A percentile compares a stretch with the other conserved stretches of the same genome.
Conservation (phyloP, 495 filamentous ascomycete genomes). For the Aspergillus mulundensis region DNA sequence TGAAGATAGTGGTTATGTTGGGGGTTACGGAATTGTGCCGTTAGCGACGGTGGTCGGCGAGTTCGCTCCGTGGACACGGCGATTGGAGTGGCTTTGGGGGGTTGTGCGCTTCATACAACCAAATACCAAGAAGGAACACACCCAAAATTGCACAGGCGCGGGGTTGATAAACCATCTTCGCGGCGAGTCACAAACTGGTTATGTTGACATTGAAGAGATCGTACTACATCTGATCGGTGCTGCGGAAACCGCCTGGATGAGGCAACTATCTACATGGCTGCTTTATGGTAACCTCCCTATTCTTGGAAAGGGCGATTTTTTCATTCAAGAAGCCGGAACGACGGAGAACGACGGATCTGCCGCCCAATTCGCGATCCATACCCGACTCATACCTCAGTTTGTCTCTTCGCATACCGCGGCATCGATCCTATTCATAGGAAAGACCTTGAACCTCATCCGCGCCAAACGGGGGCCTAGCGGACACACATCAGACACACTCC, state of each 20-base stretch:
- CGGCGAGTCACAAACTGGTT: conserved; percentile 77
- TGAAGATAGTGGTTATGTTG: conserved; percentile 69
- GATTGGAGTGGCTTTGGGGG: conserved; percentile 84
- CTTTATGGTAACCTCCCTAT: conserved; percentile 77
- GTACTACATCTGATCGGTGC: conserved; percentile 64
- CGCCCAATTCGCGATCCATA: conserved; percentile 52
- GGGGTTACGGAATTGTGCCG: conserved; percentile 88
- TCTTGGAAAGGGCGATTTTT: conserved; percentile 75
- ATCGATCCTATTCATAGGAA: conserved; percentile 88
- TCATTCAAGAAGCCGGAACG: conserved; percentile 52
- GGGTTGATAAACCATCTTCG: conserved; percentile 72
- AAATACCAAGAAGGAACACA: conserved; percentile 20
- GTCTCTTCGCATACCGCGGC: conserved; percentile 69
- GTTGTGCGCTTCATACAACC: conserved; percentile 61
- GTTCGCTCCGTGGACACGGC: conserved; percentile 78
- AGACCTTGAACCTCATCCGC: conserved; percentile 77
- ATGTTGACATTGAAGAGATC: conserved; percentile 73
- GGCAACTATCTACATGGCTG: conserved; percentile 83
- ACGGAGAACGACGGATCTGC: conserved; percentile 29
- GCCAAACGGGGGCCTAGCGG: conserved; percentile 38
- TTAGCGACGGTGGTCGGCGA: conserved; percentile 77
- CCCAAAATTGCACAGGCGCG: conserved; percentile 52
- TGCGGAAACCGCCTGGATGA: conserved; percentile 88
- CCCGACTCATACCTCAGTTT: conserved; percentile 66
- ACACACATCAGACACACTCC: conserved; percentile 31